Evolutionary conservation across 129 eudicot species (phyloP).

Genomic region (Smallanthus sonchifolius): DNA sequence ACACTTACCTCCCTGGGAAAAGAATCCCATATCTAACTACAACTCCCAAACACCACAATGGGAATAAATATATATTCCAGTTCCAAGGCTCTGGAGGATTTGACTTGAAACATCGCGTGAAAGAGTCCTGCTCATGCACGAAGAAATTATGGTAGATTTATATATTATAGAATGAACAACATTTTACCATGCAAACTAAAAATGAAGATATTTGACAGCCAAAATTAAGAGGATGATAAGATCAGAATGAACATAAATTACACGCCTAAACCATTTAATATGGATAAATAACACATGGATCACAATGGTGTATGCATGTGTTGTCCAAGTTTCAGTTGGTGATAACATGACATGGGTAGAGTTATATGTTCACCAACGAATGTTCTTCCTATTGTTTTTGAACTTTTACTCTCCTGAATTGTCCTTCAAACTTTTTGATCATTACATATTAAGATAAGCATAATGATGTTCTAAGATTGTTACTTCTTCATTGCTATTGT

Average conservation of each 20-base stretch:
- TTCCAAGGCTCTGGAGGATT: constrained; percentile 99
- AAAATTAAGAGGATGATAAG: neutral
- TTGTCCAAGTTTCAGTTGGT: neutral
- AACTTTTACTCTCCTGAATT: constrained; percentile 2
- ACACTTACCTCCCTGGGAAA: constrained; percentile 73
- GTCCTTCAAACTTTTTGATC: neutral
- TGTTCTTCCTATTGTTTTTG: neutral
- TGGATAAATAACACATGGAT: neutral
- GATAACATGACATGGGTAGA: neutral
- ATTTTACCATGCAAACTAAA: neutral
- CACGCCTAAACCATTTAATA: constrained; percentile 7
- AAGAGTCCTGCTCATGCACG: constrained; percentile 72
- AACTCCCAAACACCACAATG: constrained; percentile 98
- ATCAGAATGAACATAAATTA: constrained; percentile 8
- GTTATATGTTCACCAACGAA: neutral
- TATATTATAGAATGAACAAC: neutral
- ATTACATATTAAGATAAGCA: neutral
- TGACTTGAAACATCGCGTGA: constrained; percentile 97
- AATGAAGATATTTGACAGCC: neutral
- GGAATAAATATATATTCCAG: constrained; percentile 94
- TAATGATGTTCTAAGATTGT: neutral
- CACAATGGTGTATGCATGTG: constrained; percentile 2
- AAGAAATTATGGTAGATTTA: constrained; percentile 6
- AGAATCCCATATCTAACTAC: constrained; percentile 81
- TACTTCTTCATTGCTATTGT: constrained; percentile 1